Percentiles rank a stretch among this genome's conserved stretches.
These are phyloP conservation scores for Neophaeococcomyces mojaviensis DNA, from an alignment of 2,329 filamentous ascomycete genomes.

Conservation along the genomic window DNA sequence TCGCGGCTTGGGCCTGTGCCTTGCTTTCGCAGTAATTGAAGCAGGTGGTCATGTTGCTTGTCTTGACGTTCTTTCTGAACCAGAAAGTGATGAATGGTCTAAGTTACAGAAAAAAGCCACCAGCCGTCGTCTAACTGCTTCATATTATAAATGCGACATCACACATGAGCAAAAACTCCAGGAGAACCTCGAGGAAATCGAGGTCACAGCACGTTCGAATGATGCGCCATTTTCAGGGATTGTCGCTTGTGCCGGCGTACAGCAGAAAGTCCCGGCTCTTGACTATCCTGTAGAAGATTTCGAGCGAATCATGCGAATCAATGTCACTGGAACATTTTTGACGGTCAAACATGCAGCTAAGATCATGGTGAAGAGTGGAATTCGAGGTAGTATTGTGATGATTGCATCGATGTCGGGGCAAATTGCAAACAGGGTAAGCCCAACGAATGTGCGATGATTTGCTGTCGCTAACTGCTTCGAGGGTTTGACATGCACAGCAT, in stretches of 20 bases:
- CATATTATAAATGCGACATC: neutral
- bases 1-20: constrained; percentile 6
- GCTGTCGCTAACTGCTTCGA: neutral
- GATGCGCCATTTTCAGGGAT: constrained; percentile 73
- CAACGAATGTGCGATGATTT: neutral
- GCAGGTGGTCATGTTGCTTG: constrained; percentile 9
- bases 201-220: no score
- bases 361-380: constrained; percentile 53
- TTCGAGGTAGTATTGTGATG: constrained; percentile 55
- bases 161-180: no score
- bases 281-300: constrained; percentile 62
- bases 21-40: constrained; percentile 6
- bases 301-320: constrained; percentile 56
- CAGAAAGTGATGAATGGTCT: neutral
- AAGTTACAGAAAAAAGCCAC: neutral
- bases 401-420: constrained; percentile 58
- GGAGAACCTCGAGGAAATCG: no score
- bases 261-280: constrained; percentile 75
- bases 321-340: constrained; percentile 57
- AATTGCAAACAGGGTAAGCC: constrained; percentile 43
- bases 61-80: neutral
- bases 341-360: constrained; percentile 55
- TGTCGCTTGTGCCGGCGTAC: constrained; percentile 62
- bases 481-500: constrained; percentile 41
- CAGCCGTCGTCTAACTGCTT: neutral